Conservation (phyloP, 306 rosid genomes). For the Clitoria ternatea region DNA sequence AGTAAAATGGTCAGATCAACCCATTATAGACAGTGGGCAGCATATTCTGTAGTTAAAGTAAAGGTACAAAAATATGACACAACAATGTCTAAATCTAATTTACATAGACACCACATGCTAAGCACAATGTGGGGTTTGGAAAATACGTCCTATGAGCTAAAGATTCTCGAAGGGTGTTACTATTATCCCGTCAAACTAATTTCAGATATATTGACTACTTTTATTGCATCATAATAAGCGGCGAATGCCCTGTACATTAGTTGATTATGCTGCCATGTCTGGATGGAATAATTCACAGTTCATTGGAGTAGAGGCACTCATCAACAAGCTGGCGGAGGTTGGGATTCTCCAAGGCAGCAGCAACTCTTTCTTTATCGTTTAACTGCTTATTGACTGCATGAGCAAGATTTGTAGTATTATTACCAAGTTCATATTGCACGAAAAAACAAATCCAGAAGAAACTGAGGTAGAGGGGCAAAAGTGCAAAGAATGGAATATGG, state of each 20-base stretch:
- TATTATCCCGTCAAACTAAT: background rate
- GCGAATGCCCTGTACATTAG: constrained; percentile 28
- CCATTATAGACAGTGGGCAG: background rate
- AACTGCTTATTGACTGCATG: constrained; percentile 86
- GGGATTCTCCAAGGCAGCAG: constrained; percentile 96
- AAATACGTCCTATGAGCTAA: constrained; percentile 2
- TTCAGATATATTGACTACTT: background rate
- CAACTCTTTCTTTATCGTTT: constrained; percentile 92
- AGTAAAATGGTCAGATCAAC: background rate
- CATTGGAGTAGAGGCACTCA: constrained; percentile 83
- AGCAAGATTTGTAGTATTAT: constrained; percentile 6
- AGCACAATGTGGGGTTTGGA: background rate
- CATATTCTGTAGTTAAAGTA: background rate
- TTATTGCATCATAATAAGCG: constrained; percentile 27
- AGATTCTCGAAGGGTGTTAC: background rate
- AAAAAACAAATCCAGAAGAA: constrained; percentile 9
- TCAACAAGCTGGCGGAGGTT: constrained; percentile 96
- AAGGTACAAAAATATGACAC: background rate
- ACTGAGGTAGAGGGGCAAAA: background rate
- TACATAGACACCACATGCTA: constrained; percentile 15
- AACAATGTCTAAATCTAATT: background rate
- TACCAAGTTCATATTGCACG: background rate
- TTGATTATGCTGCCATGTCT: constrained; percentile 4
- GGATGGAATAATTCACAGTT: constrained; percentile 66
- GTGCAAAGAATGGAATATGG: background rate